phyloP scores from a whole-genome alignment of 345 rosid genomes.

The Microthlaspi erraticum region DNA sequence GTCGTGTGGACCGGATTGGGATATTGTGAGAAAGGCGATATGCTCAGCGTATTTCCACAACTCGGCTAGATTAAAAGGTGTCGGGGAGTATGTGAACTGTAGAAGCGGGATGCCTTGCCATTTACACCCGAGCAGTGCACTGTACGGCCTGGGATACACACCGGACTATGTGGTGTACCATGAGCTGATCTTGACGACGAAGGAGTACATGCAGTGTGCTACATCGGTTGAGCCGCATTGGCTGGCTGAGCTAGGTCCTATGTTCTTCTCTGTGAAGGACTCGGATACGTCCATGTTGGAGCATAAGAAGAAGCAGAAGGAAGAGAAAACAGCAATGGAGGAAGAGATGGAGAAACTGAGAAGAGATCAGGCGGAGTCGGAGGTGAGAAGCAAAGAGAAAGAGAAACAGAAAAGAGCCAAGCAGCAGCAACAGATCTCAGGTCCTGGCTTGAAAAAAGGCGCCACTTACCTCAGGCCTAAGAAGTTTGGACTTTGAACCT shows the following conservation, averaged over 20 bases:
- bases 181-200: slow-evolving; percentile 81
- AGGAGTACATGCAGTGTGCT: slow-evolving; percentile 98
- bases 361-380: slow-evolving; percentile 69
- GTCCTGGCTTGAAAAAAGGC: slow-evolving; percentile 72
- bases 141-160: slow-evolving; percentile 83
- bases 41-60: slow-evolving; percentile 98
- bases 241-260: slow-evolving; percentile 93
- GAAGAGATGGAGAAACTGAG: slow-evolving; percentile 93
- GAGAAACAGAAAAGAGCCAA: slow-evolving; percentile 67
- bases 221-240: slow-evolving; percentile 96
- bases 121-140: slow-evolving; percentile 93
- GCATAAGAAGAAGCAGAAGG: slow-evolving; percentile 90
- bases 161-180: slow-evolving; percentile 92
- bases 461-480: slow-evolving; percentile 78
- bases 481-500: slow-evolving; percentile 68
- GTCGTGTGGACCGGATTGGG: slow-evolving; percentile 79
- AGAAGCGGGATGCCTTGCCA: slow-evolving; percentile 94
- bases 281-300: slow-evolving; percentile 87
- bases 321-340: slow-evolving; percentile 92
- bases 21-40: slow-evolving; percentile 75
- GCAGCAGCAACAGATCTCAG: slow-evolving; percentile 76
- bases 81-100: slow-evolving; percentile 89
- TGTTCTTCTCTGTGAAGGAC: slow-evolving; percentile 95
- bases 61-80: slow-evolving; percentile 89
- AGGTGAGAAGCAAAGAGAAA: slow-evolving; percentile 56